Evolutionary conservation across 2,329 filamentous ascomycete species (phyloP).

Genomic region (Exutisphaerella laricina): DNA sequence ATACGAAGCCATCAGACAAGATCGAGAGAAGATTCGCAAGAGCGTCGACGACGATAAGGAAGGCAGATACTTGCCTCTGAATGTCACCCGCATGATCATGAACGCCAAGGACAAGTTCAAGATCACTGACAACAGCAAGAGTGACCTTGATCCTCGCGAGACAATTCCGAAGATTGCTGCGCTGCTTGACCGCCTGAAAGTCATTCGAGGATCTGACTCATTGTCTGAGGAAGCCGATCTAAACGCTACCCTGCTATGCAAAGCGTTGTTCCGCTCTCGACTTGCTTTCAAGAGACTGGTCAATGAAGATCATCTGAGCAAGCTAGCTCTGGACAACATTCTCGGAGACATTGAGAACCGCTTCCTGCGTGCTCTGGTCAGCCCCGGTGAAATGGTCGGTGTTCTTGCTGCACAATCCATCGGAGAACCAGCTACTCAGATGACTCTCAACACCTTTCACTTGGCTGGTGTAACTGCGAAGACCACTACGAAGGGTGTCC

Average conservation of each 20-base stretch:
- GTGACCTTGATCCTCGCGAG: slow-evolving; percentile 82
- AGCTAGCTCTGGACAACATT: slow-evolving; percentile 86
- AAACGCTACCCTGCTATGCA: slow-evolving; percentile 87
- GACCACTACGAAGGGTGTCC: slow-evolving; percentile 98
- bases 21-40: slow-evolving; percentile 71
- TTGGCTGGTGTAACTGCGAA: slow-evolving; percentile 99
- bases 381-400: slow-evolving; percentile 97
- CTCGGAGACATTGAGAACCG: slow-evolving; percentile 84
- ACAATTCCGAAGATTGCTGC: slow-evolving; percentile 74
- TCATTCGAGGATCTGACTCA: slow-evolving; percentile 77
- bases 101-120: slow-evolving; percentile 86
- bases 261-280: slow-evolving; percentile 80
- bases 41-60: slow-evolving; percentile 68
- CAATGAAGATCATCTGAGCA: slow-evolving; percentile 77
- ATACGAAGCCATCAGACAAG: slow-evolving; percentile 69
- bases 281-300: slow-evolving; percentile 92
- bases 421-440: slow-evolving; percentile 96
- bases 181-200: slow-evolving; percentile 69
- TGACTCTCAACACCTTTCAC: slow-evolving; percentile 99
- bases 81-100: slow-evolving; percentile 84
- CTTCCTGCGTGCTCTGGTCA: slow-evolving; percentile 79
- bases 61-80: slow-evolving; percentile 85
- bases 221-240: slow-evolving; percentile 81
- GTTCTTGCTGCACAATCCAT: slow-evolving; percentile 97
- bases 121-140: slow-evolving; percentile 77